These are phyloP conservation scores for Sonneratia caseolaris DNA, from an alignment of 345 rosid genomes.

Conservation along the genomic window DNA sequence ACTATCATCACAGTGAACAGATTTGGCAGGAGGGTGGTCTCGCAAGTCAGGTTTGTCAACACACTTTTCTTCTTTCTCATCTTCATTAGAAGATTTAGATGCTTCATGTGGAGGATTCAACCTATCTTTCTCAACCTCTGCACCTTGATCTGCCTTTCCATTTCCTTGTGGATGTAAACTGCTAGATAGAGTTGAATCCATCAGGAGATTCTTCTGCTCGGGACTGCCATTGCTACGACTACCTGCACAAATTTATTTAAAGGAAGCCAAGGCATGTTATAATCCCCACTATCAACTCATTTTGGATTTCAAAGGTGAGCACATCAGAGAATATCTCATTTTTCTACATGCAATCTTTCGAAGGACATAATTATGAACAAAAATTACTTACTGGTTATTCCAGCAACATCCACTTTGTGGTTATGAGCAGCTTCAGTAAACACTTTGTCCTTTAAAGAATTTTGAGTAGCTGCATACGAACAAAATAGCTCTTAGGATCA, in stretches of 20 bases:
- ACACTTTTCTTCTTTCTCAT: slow-evolving; percentile 29
- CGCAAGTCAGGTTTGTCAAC: slow-evolving; percentile 26
- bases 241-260: slow-evolving; percentile 20
- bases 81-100: slow-evolving; percentile 3
- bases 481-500: slow-evolving; percentile 48
- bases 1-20: slow-evolving; percentile 49
- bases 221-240: slow-evolving; percentile 19
- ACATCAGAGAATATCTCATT: slow-evolving; percentile 12
- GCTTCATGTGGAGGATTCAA: background rate
- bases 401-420: slow-evolving; percentile 28
- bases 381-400: slow-evolving; percentile 54
- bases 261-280: slow-evolving; percentile 35
- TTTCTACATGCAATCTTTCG: background rate
- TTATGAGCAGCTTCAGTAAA: slow-evolving; percentile 20
- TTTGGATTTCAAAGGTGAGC: slow-evolving; percentile 36
- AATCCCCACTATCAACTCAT: slow-evolving; percentile 46
- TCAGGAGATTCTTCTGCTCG: slow-evolving; percentile 31
- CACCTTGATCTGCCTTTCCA: slow-evolving; percentile 17
- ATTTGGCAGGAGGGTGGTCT: slow-evolving; percentile 28
- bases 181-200: slow-evolving; percentile 33
- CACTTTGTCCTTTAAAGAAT: slow-evolving; percentile 43
- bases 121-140: slow-evolving; percentile 1
- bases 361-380: slow-evolving; percentile 4
- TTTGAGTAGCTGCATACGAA: slow-evolving; percentile 40
- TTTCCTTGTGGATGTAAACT: slow-evolving; percentile 31